Percentiles rank a stretch among this genome's conserved stretches.
Conservation (phyloP, 371 early-diverging fungal species). For the Mucor lusitanicus region DNA sequence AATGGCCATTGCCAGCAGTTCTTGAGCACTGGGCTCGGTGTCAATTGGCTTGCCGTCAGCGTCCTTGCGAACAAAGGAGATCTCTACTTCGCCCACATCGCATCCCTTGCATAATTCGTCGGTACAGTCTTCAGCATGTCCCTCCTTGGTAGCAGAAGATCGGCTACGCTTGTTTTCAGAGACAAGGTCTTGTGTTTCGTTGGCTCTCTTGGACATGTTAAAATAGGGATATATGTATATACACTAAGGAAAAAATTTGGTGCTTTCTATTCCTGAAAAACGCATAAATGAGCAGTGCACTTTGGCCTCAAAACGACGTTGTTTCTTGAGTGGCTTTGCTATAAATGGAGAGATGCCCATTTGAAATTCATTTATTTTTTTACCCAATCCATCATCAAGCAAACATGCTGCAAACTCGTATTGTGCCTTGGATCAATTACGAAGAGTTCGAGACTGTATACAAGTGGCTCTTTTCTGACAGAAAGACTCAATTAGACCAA, state of each 20-base stretch:
- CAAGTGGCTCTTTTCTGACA: slow-evolving; percentile 45
- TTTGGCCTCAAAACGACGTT: background rate
- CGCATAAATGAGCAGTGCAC: background rate
- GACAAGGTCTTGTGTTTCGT: slow-evolving; percentile 10
- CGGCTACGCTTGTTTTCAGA: slow-evolving; percentile 7
- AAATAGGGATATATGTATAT: background rate
- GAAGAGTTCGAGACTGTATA: slow-evolving; percentile 50
- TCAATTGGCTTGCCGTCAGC: slow-evolving; percentile 32
- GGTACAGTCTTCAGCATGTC: slow-evolving; percentile 54
- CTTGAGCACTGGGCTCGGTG: slow-evolving; percentile 45
- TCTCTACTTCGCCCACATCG: slow-evolving; percentile 63
- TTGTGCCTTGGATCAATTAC: slow-evolving; percentile 51
- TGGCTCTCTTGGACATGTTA: slow-evolving; percentile 25
- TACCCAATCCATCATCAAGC: background rate
- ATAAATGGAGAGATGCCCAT: background rate
- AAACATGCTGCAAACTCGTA: slow-evolving; percentile 33
- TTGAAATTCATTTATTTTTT: background rate
- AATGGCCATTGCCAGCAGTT: slow-evolving; percentile 59
- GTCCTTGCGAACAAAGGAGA: slow-evolving; percentile 51
- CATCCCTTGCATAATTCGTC: slow-evolving; percentile 58
- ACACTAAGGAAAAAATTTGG: background rate
- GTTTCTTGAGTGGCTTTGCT: slow-evolving; percentile 2
- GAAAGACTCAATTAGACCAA: slow-evolving; percentile 20
- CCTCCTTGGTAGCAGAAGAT: slow-evolving; percentile 15
- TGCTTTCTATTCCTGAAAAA: background rate